Evolutionary conservation across 192 early-diverging fungal species (phyloP).

Genomic region (Coemansia sp.): DNA sequence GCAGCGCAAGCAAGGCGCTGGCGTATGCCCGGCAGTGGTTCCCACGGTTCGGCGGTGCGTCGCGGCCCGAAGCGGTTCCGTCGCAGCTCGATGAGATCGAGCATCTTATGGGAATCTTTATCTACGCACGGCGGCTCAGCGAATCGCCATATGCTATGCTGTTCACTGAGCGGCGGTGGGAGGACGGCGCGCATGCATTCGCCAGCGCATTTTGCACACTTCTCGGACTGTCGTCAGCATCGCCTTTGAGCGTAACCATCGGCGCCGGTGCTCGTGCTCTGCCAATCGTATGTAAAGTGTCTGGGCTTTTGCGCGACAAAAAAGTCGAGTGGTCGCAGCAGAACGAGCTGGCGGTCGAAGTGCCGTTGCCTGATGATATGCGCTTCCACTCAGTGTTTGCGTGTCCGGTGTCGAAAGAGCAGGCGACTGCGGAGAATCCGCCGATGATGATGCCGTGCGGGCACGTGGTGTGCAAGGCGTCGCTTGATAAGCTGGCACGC

Average conservation of each 20-base stretch:
- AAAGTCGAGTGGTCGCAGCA: constrained; percentile 87
- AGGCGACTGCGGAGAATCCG: constrained; percentile 87
- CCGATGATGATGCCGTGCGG: constrained; percentile 99
- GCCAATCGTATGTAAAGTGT: constrained; percentile 89
- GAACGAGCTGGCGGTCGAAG: constrained; percentile 89
- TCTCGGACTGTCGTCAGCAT: constrained; percentile 21
- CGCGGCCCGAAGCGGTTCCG: not conserved
- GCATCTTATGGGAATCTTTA: constrained; percentile 59
- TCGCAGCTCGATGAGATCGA: constrained; percentile 36
- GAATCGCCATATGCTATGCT: constrained; percentile 67
- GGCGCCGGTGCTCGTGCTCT: constrained; percentile 84
- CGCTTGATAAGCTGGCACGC: constrained; percentile 76
- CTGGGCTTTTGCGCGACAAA: constrained; percentile 78
- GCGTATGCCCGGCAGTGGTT: constrained; percentile 73
- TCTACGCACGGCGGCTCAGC: constrained; percentile 58
- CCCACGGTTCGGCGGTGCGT: constrained; percentile 50
- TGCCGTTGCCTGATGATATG: constrained; percentile 81
- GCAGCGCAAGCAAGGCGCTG: constrained; percentile 59
- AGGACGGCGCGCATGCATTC: constrained; percentile 27
- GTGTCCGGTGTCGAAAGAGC: constrained; percentile 96
- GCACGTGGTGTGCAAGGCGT: constrained; percentile 93
- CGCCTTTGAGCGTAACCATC: constrained; percentile 51
- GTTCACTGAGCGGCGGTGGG: constrained; percentile 33
- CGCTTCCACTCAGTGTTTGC: constrained; percentile 94
- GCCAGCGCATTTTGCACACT: constrained; percentile 34